Evolutionary conservation across 2,329 filamentous ascomycete species (phyloP).

Genomic region (Fusarium ramigenum): DNA sequence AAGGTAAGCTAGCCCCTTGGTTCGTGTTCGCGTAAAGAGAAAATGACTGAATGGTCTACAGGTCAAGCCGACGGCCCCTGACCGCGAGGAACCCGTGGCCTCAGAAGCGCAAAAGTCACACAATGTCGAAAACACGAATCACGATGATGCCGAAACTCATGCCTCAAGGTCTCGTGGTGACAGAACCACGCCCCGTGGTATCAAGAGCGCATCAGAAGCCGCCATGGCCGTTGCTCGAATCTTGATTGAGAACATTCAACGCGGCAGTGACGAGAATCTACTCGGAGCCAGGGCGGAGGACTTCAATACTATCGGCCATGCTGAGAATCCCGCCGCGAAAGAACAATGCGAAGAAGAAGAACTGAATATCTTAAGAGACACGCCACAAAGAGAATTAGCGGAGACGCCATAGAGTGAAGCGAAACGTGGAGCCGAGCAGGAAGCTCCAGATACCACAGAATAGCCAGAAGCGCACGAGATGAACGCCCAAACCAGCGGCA

Average conservation of each 20-base stretch:
- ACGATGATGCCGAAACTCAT: neutral
- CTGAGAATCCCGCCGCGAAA: neutral
- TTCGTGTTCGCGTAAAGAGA: neutral
- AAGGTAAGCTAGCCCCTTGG: neutral
- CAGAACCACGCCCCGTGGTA: neutral
- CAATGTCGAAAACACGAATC: neutral
- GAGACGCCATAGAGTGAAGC: neutral
- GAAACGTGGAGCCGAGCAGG: neutral
- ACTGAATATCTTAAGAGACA: neutral
- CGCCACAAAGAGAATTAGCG: too few species aligned
- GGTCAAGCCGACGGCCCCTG: neutral
- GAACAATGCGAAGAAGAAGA: neutral
- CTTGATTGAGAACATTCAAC: neutral
- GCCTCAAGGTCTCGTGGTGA: neutral
- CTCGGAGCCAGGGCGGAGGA: neutral
- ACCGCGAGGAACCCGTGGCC: neutral
- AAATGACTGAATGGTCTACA: neutral
- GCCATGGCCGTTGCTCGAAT: neutral
- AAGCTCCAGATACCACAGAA: neutral
- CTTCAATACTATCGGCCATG: neutral
- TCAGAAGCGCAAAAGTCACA: neutral
- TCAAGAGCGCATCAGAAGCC: neutral
- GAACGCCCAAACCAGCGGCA: neutral
- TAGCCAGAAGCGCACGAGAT: neutral
- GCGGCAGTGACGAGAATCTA: neutral